Percentiles rank a stretch among this genome's conserved stretches.
Evolutionary conservation across 2,329 filamentous ascomycete species (phyloP).

Genomic region (Fusarium graminum): DNA sequence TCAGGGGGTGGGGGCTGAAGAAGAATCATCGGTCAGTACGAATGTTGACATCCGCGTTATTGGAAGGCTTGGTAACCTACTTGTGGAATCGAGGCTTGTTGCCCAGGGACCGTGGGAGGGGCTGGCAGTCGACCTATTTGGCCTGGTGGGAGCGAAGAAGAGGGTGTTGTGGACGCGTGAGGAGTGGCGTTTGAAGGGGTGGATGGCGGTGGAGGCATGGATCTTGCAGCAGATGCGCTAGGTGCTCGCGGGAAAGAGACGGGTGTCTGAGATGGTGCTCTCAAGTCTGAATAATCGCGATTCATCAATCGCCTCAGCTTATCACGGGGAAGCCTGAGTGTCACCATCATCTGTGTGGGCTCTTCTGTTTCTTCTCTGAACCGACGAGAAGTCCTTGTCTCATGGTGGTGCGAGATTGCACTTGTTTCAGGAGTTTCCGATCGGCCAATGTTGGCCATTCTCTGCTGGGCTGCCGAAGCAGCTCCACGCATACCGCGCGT

Average conservation of each 20-base stretch:
- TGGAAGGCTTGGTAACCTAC: slow-evolving; percentile 64
- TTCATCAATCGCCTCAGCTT: slow-evolving; percentile 76
- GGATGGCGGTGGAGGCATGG: slow-evolving; percentile 56
- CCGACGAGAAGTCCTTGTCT: slow-evolving; percentile 76
- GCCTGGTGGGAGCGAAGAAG: slow-evolving; percentile 60
- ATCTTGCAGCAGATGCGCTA: slow-evolving; percentile 51
- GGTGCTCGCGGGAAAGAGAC: slow-evolving; percentile 51
- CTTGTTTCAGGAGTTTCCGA: slow-evolving; percentile 90
- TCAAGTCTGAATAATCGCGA: slow-evolving; percentile 62
- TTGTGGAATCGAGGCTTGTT: slow-evolving; percentile 64
- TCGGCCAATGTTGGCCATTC: slow-evolving; percentile 84
- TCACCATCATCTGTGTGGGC: slow-evolving; percentile 77
- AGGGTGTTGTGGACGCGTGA: slow-evolving; percentile 53
- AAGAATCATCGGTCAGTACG: slow-evolving; percentile 36
- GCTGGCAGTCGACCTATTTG: slow-evolving; percentile 78
- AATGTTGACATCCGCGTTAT: slow-evolving; percentile 13
- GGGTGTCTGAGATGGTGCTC: slow-evolving; percentile 54
- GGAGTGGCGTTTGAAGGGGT: slow-evolving; percentile 56
- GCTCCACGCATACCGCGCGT: slow-evolving; percentile 91
- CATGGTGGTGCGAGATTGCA: slow-evolving; percentile 71
- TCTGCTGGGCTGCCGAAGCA: slow-evolving; percentile 85
- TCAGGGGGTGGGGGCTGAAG: slow-evolving; percentile 82
- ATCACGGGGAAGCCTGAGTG: slow-evolving; percentile 78
- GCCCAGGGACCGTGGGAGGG: slow-evolving; percentile 69
- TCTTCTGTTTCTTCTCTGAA: slow-evolving; percentile 85